Conservation (phyloP, 495 filamentous ascomycete species). For the Aspergillus ostianus region DNA sequence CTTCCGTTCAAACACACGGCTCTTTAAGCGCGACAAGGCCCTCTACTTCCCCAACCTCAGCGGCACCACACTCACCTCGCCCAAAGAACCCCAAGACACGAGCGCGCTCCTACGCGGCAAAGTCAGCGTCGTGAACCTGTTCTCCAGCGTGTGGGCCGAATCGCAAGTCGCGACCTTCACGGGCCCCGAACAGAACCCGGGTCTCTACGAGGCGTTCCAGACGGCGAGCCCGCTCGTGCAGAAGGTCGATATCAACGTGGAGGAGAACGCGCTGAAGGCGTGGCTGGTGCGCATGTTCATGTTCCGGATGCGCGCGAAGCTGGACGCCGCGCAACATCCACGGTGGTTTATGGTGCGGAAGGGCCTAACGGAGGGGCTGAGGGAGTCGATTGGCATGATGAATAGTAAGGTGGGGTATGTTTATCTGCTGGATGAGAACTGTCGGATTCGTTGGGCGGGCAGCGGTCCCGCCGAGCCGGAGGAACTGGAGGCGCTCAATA, state of each 20-base stretch:
- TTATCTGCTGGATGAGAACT: conserved; percentile 84
- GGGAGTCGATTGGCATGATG: conserved; percentile 73
- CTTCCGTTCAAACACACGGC: conserved; percentile 71
- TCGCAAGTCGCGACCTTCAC: conserved; percentile 73
- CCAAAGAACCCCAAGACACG: conserved; percentile 58
- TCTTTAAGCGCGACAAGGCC: conserved; percentile 72
- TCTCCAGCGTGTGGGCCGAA: conserved; percentile 81
- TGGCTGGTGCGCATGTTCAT: conserved; percentile 70
- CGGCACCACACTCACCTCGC: conserved; percentile 66
- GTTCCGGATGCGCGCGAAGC: conserved; percentile 52
- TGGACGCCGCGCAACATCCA: conserved; percentile 60
- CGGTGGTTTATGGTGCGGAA: conserved; percentile 81
- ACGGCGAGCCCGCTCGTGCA: conserved; percentile 52
- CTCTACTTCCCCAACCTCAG: conserved; percentile 92
- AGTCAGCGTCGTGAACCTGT: conserved; percentile 75
- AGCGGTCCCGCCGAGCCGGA: conserved; percentile 69
- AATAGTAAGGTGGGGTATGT: conserved; percentile 93
- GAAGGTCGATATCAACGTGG: conserved; percentile 80
- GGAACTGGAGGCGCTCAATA: conserved; percentile 71
- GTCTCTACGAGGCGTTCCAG: conserved; percentile 52
- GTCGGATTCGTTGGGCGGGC: conserved; percentile 91
- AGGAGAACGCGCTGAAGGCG: conserved; percentile 75
- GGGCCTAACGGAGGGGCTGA: conserved; percentile 70
- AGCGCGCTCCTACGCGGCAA: conserved; percentile 67
- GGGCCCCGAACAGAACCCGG: conserved; percentile 60